Evolutionary conservation across 768 basidiomycete species (phyloP).

Genomic region (Mycena pura): DNA sequence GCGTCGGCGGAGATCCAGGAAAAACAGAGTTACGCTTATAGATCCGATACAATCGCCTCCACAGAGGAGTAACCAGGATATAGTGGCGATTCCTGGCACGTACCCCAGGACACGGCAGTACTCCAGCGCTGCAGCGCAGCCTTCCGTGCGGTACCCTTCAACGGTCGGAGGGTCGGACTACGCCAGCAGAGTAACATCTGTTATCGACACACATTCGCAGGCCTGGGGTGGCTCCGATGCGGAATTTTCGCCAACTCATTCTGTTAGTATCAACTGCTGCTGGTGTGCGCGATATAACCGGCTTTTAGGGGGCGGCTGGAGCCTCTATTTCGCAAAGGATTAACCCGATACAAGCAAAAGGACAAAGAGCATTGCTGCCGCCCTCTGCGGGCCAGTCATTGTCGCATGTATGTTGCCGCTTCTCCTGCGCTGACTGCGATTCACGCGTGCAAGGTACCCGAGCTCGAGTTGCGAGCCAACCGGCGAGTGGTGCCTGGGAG

Average conservation of each 20-base stretch:
- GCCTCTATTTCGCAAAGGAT: neutral
- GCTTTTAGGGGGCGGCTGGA: too few relatives aligned
- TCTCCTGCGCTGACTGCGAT: neutral
- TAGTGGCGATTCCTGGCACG: neutral
- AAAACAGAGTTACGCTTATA: neutral
- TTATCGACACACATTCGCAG: slow-evolving; percentile 17
- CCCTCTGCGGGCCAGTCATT: slow-evolving; percentile 23
- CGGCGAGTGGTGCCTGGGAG: slow-evolving; percentile 28
- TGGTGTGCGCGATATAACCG: too few relatives aligned
- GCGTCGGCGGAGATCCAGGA: slow-evolving; percentile 17
- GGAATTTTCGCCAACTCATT: slow-evolving; percentile 18
- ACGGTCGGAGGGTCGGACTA: slow-evolving; percentile 8
- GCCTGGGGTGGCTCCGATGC: slow-evolving; percentile 11
- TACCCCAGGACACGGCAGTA: too few relatives aligned
- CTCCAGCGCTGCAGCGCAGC: too few relatives aligned
- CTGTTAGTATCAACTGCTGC: neutral
- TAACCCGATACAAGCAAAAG: slow-evolving; percentile 16
- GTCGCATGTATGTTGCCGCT: slow-evolving; percentile 3
- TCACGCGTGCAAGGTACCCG: slow-evolving; percentile 14
- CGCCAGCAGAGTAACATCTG: neutral
- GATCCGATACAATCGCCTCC: slow-evolving; percentile 4
- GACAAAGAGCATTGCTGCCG: slow-evolving; percentile 15
- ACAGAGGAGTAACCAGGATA: slow-evolving; percentile 3
- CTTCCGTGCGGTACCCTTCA: slow-evolving; percentile 8
- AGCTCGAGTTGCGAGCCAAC: slow-evolving; percentile 19